Evolutionary conservation across 805 yeast species (phyloP).

Genomic region (Saccharomyces jurei): DNA sequence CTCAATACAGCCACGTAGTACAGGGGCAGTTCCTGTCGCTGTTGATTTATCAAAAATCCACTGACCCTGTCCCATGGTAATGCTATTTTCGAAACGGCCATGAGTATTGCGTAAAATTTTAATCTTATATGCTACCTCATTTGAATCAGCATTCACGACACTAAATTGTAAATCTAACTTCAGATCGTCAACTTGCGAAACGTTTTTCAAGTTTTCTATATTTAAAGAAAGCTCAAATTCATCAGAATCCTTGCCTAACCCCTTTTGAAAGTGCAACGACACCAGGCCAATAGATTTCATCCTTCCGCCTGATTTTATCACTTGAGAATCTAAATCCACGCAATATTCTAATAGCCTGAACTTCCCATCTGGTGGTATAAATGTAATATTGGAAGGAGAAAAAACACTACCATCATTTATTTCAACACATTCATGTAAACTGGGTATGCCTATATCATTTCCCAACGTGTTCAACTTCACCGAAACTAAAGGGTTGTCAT

Average conservation of each 20-base stretch:
- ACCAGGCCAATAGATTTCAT: constrained; percentile 21
- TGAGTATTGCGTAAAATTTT: constrained; percentile 59
- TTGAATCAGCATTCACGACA: not conserved
- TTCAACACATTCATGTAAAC: constrained; percentile 66
- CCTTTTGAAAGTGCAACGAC: constrained; percentile 24
- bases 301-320: not conserved
- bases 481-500: constrained; percentile 69
- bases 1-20: constrained; percentile 53
- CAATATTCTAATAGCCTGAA: constrained; percentile 56
- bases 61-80: constrained; percentile 35
- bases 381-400: constrained; percentile 34
- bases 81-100: constrained; percentile 61
- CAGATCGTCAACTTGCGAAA: constrained; percentile 42
- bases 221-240: constrained; percentile 33
- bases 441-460: constrained; percentile 45
- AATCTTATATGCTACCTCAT: constrained; percentile 30
- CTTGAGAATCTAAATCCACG: constrained; percentile 38
- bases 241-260: constrained; percentile 31
- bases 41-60: constrained; percentile 61
- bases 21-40: constrained; percentile 58
- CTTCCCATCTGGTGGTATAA: constrained; percentile 85
- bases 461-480: constrained; percentile 43
- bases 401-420: constrained; percentile 19
- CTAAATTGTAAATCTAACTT: constrained; percentile 32
- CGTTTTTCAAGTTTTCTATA: constrained; percentile 34